These are phyloP conservation scores for Boletellus ananas DNA, from an alignment of 768 basidiomycete species.

Conservation along the genomic window DNA sequence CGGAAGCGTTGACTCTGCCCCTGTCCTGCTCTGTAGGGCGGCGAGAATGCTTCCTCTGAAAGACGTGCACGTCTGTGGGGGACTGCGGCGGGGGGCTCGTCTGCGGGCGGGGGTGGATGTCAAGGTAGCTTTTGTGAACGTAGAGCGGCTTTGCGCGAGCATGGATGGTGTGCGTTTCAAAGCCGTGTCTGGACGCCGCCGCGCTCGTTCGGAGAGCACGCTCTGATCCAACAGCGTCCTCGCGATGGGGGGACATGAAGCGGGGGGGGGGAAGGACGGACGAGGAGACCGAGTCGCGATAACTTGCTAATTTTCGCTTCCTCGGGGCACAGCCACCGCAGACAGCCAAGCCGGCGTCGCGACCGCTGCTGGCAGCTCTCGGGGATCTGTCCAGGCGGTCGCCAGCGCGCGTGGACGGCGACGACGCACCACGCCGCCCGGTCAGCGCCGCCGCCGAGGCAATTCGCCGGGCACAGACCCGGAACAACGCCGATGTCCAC, in stretches of 20 bases:
- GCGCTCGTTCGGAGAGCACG: slow-evolving; percentile 51
- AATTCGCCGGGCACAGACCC: too few relatives aligned
- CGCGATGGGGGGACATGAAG: slow-evolving; percentile 17
- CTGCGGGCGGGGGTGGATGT: slow-evolving; percentile 42
- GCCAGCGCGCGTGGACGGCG: too few relatives aligned
- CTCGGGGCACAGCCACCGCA: slow-evolving; percentile 1
- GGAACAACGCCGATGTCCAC: not conserved
- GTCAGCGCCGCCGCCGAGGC: too few relatives aligned
- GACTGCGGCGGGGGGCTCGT: slow-evolving; percentile 34
- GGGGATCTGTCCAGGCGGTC: too few relatives aligned
- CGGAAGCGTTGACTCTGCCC: slow-evolving; percentile 23
- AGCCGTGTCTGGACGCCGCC: slow-evolving; percentile 53
- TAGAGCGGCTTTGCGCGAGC: slow-evolving; percentile 13
- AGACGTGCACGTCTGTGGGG: slow-evolving; percentile 6
- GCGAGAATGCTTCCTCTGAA: slow-evolving; percentile 24
- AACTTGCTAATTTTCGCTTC: not conserved
- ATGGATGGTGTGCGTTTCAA: slow-evolving; percentile 29
- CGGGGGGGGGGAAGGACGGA: not conserved
- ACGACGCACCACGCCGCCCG: slow-evolving; percentile 13
- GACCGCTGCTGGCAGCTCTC: too few relatives aligned
- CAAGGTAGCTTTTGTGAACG: slow-evolving; percentile 40
- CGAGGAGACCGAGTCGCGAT: not conserved
- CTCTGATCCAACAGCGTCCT: slow-evolving; percentile 17
- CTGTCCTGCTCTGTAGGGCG: slow-evolving; percentile 25
- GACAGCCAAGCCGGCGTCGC: slow-evolving; percentile 35